Conservation (phyloP, 1,284 basidiomycete genomes). For the Tilletia walkeri region DNA sequence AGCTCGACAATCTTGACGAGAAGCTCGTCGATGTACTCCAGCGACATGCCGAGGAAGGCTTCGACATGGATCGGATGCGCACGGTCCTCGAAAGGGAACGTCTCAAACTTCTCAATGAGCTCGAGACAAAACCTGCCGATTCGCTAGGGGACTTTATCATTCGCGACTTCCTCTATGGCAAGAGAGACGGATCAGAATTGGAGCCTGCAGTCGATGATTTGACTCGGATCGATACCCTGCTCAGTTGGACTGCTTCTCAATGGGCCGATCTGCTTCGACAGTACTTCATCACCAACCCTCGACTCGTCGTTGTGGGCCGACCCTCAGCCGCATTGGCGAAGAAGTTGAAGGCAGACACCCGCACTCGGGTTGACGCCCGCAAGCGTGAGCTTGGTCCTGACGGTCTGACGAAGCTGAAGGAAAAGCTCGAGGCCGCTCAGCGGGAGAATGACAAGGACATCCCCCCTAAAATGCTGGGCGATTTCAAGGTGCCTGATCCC, state of each 20-base stretch:
- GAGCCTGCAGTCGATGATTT: slow-evolving; percentile 75
- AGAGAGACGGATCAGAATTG: slow-evolving; percentile 77
- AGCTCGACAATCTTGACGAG: slow-evolving; percentile 70
- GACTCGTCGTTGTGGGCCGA: slow-evolving; percentile 69
- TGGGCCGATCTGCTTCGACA: slow-evolving; percentile 79
- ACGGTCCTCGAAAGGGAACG: slow-evolving; percentile 85
- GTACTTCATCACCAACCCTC: slow-evolving; percentile 59
- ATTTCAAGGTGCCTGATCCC: slow-evolving; percentile 67
- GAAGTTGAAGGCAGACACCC: slow-evolving; percentile 78
- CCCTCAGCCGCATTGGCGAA: slow-evolving; percentile 83
- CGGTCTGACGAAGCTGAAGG: slow-evolving; percentile 72
- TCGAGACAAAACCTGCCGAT: slow-evolving; percentile 58
- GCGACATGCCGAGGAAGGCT: slow-evolving; percentile 71
- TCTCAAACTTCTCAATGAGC: slow-evolving; percentile 64
- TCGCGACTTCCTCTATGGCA: slow-evolving; percentile 81
- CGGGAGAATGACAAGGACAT: slow-evolving; percentile 80
- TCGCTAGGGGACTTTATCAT: slow-evolving; percentile 64
- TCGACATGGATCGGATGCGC: slow-evolving; percentile 88
- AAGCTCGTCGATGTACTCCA: slow-evolving; percentile 71
- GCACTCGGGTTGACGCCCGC: slow-evolving; percentile 72
- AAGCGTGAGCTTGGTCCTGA: slow-evolving; percentile 71
- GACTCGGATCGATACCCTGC: slow-evolving; percentile 64
- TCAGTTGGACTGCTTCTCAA: slow-evolving; percentile 71
- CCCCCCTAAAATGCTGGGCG: slow-evolving; percentile 72
- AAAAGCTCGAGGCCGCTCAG: slow-evolving; percentile 77